Evolutionary conservation across 2,329 filamentous ascomycete genomes (phyloP), one percentile per base, ranked within the genome.

Genomic region (Anthostomella pinea): DNA sequence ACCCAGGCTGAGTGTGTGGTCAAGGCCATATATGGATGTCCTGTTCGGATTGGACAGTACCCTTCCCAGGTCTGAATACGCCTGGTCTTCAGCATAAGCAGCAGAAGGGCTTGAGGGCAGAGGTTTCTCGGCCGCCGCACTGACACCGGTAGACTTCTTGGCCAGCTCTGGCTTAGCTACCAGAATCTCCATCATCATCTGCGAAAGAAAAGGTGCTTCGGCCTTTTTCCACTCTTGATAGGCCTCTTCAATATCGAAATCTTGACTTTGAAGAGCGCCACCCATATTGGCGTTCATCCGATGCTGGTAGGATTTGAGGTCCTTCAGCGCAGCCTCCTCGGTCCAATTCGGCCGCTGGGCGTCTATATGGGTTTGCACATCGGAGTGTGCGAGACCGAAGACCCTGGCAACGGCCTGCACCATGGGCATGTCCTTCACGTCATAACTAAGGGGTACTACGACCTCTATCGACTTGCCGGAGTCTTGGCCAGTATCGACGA

Each of bases 371-470:
- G 78, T 77, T 65, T 98, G 93, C 5, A 90, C 83, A 49, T 93
- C 82, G 2, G 82, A 80, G 48, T 85, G 80, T 27, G 81, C 81
- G 41, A 91, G 73, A 28, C 85, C 85, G 64, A 97, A 98, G 46
- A 96, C 86, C 52, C 77, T 83, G 33, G 85, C 86, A 17, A 98
- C 90, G 22, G 84, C 78, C 59, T 93, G 84, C 18, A 95, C 93
- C 65, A 96, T 77, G 23, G 83, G 83, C 93, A 98, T 98, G 59
- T 98, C 93, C 64, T 93, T 95, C 58, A 97, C 84, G 62, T 96
- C 87, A 62, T 95, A 87, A 56, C 81, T 93, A 39, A 94, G 69
- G 8, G 91, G 89, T 3, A 89, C 79, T 38, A 86, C 75, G 15
- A 91, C 85, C 61, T 96, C 91, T 46, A 93, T 75, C 7, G 83